Evolutionary conservation across 129 eudicot species (phyloP), one percentile per base, ranked within the genome.

Genomic region (Daucus carota): DNA sequence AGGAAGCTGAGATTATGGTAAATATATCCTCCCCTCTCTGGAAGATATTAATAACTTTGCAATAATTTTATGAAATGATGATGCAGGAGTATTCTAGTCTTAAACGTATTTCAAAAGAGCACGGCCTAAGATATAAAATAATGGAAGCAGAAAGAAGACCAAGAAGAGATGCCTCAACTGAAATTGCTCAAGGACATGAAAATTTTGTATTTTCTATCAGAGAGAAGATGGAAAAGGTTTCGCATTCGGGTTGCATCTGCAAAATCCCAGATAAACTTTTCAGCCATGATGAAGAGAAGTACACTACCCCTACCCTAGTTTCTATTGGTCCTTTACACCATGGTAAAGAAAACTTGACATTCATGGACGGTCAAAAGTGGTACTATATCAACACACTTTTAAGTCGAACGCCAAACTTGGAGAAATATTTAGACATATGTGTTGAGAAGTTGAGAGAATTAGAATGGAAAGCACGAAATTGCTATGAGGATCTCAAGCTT

Each of bases 271-370:
- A 83, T 28, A 73, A 69, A 1, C 65, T 85, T 24, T 76, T 29
- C 28, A 73, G 34, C 41, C 80, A 76, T 28, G 77, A 82, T 5
- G 82, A 80, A 70, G 83, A 86, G 0, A 69, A 76, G 33, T 92
- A 87, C 73, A 89, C 81, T 62, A 67, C 67, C 28, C 96, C 97
- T 14, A 45, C 42, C 8, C 8, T 87, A 34, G 86, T 92, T 66
- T 85, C 97, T 2, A 87, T 92, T 28, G 96, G 97, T 68, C 97
- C 97, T 33, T 78, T 85, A 52, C 92, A 89, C 84, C 90, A 59
- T 57, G 83, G 77, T 12, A 29, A 82, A 42, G 75, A 78, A 40
- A 54, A 29, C 17, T 80, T 87, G 20, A 46, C 74, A 43, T 76
- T 48, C 48, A 79, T 77, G 83, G 89, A 92, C 69, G 88, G 79